Evolutionary conservation across 305 asterid species (phyloP).

Genomic region (Plantago lanceolata): DNA sequence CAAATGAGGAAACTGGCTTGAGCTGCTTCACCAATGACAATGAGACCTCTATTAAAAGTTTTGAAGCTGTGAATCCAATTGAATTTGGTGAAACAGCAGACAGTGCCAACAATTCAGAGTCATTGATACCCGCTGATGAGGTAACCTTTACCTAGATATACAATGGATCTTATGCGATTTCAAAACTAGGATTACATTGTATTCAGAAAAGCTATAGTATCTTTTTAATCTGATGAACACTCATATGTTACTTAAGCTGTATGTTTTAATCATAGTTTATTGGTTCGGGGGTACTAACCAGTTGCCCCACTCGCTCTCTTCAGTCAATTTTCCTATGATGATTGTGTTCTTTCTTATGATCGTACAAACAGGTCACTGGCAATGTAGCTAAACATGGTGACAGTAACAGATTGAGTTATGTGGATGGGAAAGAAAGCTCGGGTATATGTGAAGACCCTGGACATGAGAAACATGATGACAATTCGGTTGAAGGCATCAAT

Average conservation of each 20-base stretch:
- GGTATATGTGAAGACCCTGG: conserved; percentile 6
- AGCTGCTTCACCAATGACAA: conserved; percentile 4
- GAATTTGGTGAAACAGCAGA: conserved; percentile 1
- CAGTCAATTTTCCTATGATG: background rate
- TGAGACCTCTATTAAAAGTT: conserved; percentile 5
- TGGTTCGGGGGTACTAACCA: background rate
- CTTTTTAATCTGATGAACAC: background rate
- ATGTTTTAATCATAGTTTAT: background rate
- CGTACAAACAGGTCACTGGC: conserved; percentile 13
- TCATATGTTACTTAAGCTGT: background rate
- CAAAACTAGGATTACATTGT: too few relatives aligned
- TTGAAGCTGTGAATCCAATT: conserved; percentile 18
- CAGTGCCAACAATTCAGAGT: background rate
- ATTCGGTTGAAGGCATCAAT: background rate
- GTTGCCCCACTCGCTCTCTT: conserved; percentile 5
- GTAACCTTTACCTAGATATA: background rate
- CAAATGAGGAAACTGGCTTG: conserved; percentile 16
- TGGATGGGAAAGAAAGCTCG: conserved; percentile 21
- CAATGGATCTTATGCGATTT: too few relatives aligned
- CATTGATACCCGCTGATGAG: background rate
- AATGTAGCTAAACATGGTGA: conserved; percentile 6
- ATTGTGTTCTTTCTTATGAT: background rate
- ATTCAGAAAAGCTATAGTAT: too few relatives aligned
- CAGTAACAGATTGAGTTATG: conserved; percentile 5
- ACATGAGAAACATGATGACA: conserved; percentile 10